Base-by-base conservation (phyloP, 805 yeast genomes). In the Wickerhamomyces ciferrii region DNA sequence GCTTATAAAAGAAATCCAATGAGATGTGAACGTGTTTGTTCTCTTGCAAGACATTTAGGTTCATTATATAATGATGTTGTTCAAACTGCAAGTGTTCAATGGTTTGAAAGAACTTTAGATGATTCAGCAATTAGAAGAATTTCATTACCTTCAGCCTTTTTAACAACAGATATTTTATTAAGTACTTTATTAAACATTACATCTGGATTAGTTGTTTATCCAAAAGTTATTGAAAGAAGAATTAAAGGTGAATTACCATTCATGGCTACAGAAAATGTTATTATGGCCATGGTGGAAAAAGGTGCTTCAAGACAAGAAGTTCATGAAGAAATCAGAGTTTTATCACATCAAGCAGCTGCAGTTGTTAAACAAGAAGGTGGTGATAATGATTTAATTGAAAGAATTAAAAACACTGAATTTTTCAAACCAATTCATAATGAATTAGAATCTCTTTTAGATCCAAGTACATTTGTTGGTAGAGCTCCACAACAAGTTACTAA, bases 1-100 rank as follows among this genome's bases (percentile, higher is more conserved):
- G 99, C 99, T 27, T 94, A 94, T 77, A 94, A 94, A 81, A 85
- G 99, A 74, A 94, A 94, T 74, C 99, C 99, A 69, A 94, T 94
- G 99, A 86, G 99, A 75, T 85, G 92, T 65, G 99, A 94, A 75
- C 83, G 99, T 70, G 97, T 94, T 49, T 94, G 99, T 74, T 94
- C 99, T n/a, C 78, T 94, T 55, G 82, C 98, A 19, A 87, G 99
- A 75, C 98, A 92, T 68, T 69, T 94, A 69, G 96, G 96, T 53
- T 85, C 96, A 17, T 74, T 90, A 57, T 87, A 85, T 72, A 89
- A 77, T 63, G 98, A 94, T 69, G 95, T 97, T 45, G 87, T 92
- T 58, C 94, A 89, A 71, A 94, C 99, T 43, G 95, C 98, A 8
- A 85, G 96, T 32, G 98, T 94, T 43, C 99, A 94, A 74, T 94